phyloP scores from a whole-genome alignment of 805 yeast species.

The Starmerella stigmatis region DNA sequence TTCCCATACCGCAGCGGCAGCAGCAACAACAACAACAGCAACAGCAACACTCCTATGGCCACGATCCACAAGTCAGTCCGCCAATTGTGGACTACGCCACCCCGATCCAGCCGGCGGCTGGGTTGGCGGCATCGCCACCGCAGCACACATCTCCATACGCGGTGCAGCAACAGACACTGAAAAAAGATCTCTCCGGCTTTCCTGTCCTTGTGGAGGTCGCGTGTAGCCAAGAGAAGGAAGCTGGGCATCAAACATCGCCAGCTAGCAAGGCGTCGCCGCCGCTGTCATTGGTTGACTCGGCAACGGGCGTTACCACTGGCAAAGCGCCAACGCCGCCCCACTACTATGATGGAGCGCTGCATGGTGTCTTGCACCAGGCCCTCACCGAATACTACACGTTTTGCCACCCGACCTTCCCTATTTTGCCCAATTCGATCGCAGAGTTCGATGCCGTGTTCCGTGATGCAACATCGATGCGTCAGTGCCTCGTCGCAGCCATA shows the following conservation, averaged over 20 bases:
- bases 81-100: neutral
- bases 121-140: too few species aligned
- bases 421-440: slow-evolving; percentile 31
- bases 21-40: too few species aligned
- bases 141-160: neutral
- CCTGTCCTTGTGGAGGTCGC: slow-evolving; percentile 20
- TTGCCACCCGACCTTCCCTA: slow-evolving; percentile 33
- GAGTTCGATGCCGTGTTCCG: slow-evolving; percentile 27
- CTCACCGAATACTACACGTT: slow-evolving; percentile 32
- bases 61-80: neutral
- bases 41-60: neutral
- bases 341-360: slow-evolving; percentile 9
- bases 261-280: neutral
- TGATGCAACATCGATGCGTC: slow-evolving; percentile 23
- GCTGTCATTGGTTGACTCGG: neutral
- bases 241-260: neutral
- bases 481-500: slow-evolving; percentile 25
- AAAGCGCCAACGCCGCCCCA: slow-evolving; percentile 14
- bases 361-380: slow-evolving; percentile 15
- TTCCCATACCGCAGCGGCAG: slow-evolving; percentile 1
- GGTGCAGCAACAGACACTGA: neutral
- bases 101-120: neutral
- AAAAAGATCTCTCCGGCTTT: slow-evolving; percentile 2
- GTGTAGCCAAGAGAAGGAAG: slow-evolving; percentile 11
- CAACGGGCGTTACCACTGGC: neutral